Evolutionary conservation across 2,329 filamentous ascomycete genomes (phyloP), one percentile per base, ranked within the genome.

Genomic region (Penicillium sp.): DNA sequence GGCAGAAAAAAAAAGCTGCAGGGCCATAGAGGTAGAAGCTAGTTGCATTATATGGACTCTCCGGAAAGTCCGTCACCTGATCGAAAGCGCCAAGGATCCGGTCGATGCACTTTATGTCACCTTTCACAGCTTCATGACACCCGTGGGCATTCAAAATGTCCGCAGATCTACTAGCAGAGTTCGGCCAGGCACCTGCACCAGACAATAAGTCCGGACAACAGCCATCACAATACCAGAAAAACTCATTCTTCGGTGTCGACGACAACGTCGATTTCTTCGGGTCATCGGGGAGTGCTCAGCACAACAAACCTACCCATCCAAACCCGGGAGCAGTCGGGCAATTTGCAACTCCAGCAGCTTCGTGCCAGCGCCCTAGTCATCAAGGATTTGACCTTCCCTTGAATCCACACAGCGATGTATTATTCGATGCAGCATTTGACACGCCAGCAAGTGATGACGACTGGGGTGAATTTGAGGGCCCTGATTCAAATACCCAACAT

Each of bases 401-500:
- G 51, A 52, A 68, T 60, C 50, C 59, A 45, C 64, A 66, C 15
- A 66, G 61, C 2, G 81, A 84, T 60, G 80, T 90, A 4, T 74
- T 90, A 3, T 90, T 90, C 67, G 86, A 90, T 69, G 86, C 82
- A 35, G 59, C 68, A 32, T 58, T 66, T 8, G 72, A 75, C 44
- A 49, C 47, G 37, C 54, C 56, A 31, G 59, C 62, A 13, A 61
- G 62, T 40, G 65, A 69, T 32, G 72, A 75, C 34, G 76, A 74
- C 10, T 79, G 76, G 75, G 77, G 76, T n/a, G 75, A 77, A 41
- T 78, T 78, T 52, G 75, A 77, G 56, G 61, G 65, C 13, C 71
- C 73, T 38, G 67, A 68, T 29, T 39, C 60, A 37, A 51, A 57
- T n/a, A 31, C 57, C n/a, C 46, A 42, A n/a, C 50, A 62, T 44